phyloP scores from a whole-genome alignment of 352 stramenopile species.

The Saprolegnia diclina region DNA sequence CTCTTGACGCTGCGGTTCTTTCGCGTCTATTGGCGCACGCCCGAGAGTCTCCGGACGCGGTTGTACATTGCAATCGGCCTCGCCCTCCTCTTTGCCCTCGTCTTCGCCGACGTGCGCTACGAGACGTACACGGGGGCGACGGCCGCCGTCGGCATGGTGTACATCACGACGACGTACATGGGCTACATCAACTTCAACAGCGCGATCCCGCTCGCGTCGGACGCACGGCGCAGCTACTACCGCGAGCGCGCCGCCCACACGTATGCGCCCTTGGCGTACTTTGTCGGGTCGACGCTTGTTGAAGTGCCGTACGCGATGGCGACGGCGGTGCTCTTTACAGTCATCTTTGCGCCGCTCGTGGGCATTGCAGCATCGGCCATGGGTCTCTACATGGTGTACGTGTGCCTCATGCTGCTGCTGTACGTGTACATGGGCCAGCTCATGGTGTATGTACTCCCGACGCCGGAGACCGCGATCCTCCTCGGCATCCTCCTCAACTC shows the following conservation, averaged over 20 bases:
- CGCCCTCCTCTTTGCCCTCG: conserved; percentile 69
- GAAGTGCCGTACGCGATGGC: conserved; percentile 58
- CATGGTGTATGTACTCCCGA: conserved; percentile 37
- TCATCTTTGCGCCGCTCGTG: conserved; percentile 50
- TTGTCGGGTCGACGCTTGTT: conserved; percentile 63
- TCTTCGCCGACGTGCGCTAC: conserved; percentile 51
- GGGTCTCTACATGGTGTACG: conserved; percentile 41
- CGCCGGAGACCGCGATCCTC: conserved; percentile 37
- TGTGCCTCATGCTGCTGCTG: conserved; percentile 33
- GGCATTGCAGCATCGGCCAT: conserved; percentile 36
- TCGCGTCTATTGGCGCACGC: conserved; percentile 36
- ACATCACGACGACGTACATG: conserved; percentile 78
- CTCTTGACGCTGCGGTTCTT: conserved; percentile 40
- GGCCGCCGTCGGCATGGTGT: conserved; percentile 76
- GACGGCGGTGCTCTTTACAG: conserved; percentile 37
- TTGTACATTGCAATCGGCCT: conserved; percentile 38
- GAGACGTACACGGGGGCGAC: conserved; percentile 48
- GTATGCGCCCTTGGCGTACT: conserved; percentile 74
- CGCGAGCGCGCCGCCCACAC: conserved; percentile 75
- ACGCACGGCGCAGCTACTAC: conserved; percentile 87
- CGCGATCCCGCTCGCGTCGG: conserved; percentile 67
- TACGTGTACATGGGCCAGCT: conserved; percentile 48
- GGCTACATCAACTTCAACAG: conserved; percentile 69
- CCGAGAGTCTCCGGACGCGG: conserved; percentile 30
- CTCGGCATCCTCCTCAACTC: conserved; percentile 40